Evolutionary conservation across 352 stramenopile species (phyloP).

Genomic region (Blastocystis sp.): DNA sequence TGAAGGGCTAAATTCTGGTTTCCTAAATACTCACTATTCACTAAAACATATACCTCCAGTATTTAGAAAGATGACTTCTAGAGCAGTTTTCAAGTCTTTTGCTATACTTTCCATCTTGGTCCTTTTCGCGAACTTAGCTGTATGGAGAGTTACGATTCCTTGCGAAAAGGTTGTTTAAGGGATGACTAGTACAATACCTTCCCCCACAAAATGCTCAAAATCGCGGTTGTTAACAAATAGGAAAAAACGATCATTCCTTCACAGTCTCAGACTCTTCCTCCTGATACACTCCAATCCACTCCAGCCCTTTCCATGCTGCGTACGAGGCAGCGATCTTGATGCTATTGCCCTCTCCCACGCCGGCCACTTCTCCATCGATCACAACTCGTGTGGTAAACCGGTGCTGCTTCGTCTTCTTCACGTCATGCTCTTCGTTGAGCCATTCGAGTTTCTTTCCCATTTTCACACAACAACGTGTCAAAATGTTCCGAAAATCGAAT

Average conservation of each 20-base stretch:
- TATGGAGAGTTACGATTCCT: background rate
- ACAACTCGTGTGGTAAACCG: background rate
- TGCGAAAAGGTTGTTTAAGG: background rate
- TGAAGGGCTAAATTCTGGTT: slow-evolving; percentile 52
- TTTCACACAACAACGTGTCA: background rate
- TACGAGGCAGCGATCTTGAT: background rate
- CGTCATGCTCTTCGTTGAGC: background rate
- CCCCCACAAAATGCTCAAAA: background rate
- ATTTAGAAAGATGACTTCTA: slow-evolving; percentile 50
- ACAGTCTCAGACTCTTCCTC: background rate
- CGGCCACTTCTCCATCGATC: background rate
- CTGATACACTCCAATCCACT: background rate
- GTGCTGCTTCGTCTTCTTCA: background rate
- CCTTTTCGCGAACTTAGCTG: background rate
- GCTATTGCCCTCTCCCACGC: background rate
- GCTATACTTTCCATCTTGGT: slow-evolving; percentile 24
- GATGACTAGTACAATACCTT: background rate
- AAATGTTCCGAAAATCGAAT: slow-evolving; percentile 22
- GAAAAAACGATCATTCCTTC: background rate
- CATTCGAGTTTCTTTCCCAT: background rate
- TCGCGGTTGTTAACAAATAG: slow-evolving; percentile 5
- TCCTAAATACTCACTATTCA: background rate
- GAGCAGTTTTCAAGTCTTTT: background rate
- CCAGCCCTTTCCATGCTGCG: slow-evolving; percentile 16
- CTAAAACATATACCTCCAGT: background rate